Evolutionary conservation across 1,139 yeast species (phyloP).

Genomic region (Hemisphaericaspora lyxosophila): DNA sequence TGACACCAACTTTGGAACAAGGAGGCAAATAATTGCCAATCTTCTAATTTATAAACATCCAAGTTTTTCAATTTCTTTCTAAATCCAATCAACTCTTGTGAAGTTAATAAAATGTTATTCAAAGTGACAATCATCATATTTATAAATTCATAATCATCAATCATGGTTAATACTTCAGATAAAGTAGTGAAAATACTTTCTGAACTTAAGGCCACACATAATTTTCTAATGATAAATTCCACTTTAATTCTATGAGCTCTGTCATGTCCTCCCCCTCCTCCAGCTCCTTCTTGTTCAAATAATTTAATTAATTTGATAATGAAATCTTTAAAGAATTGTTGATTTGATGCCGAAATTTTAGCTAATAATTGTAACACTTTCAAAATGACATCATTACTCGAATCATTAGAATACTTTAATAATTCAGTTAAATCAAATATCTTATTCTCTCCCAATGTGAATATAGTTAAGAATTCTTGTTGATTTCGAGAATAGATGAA

Average conservation of each 20-base stretch:
- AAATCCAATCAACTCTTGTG: slow-evolving; percentile 73
- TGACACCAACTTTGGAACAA: slow-evolving; percentile 92
- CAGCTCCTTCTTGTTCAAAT: slow-evolving; percentile 48
- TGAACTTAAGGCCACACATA: slow-evolving; percentile 78
- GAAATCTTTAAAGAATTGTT: slow-evolving; percentile 73
- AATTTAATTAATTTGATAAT: slow-evolving; percentile 69
- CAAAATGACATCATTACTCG: slow-evolving; percentile 81
- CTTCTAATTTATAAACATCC: slow-evolving; percentile 52
- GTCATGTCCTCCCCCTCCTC: slow-evolving; percentile 15
- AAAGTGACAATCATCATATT: slow-evolving; percentile 83
- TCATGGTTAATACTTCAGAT: slow-evolving; percentile 64
- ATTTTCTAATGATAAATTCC: slow-evolving; percentile 78
- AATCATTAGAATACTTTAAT: slow-evolving; percentile 78
- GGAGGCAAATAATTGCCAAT: slow-evolving; percentile 70
- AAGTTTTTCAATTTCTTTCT: slow-evolving; percentile 62
- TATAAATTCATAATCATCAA: slow-evolving; percentile 69
- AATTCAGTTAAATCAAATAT: slow-evolving; percentile 67
- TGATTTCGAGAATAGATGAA: slow-evolving; percentile 79
- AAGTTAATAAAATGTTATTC: slow-evolving; percentile 83
- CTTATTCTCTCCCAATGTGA: slow-evolving; percentile 37
- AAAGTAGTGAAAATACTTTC: slow-evolving; percentile 81
- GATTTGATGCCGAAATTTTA: slow-evolving; percentile 78
- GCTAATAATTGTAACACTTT: slow-evolving; percentile 76
- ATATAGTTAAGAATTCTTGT: slow-evolving; percentile 52
- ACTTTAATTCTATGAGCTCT: slow-evolving; percentile 61